A percentile compares a stretch with the other conserved stretches of the same genome.
Evolutionary conservation across 2,329 filamentous ascomycete species (phyloP).

Genomic region (Thermomyces lanuginosus): DNA sequence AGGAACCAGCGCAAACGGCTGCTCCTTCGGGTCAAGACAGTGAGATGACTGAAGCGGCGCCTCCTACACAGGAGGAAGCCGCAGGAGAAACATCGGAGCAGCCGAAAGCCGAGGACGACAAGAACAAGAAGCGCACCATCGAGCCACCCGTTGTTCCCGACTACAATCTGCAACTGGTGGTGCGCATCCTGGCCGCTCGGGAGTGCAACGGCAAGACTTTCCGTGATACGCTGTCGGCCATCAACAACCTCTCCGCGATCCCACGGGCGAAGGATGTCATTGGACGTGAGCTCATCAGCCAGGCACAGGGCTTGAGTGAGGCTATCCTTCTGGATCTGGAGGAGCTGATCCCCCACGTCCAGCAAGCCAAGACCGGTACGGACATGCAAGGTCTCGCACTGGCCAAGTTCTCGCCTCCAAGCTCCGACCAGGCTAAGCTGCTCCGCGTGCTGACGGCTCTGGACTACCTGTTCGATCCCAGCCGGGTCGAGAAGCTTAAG

Average conservation of each 20-base stretch:
- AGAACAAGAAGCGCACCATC: conserved; percentile 45
- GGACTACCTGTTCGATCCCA: conserved; percentile 86
- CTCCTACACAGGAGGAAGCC: conserved; percentile 13
- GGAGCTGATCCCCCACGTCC: conserved; percentile 70
- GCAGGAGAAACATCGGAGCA: conserved; percentile 17
- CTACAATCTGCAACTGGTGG: conserved; percentile 79
- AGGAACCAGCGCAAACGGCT: conserved; percentile 11
- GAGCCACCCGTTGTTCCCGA: conserved; percentile 74
- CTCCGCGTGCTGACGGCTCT: conserved; percentile 82
- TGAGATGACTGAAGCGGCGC: conserved; percentile 21
- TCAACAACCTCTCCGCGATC: conserved; percentile 91
- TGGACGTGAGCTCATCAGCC: conserved; percentile 77
- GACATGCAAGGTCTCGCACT: conserved; percentile 91
- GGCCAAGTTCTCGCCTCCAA: conserved; percentile 87
- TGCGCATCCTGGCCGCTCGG: conserved; percentile 86
- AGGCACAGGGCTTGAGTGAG: conserved; percentile 70
- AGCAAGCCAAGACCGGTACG: conserved; percentile 70
- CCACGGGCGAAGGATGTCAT: conserved; percentile 80
- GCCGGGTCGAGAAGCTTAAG: conserved; percentile 40
- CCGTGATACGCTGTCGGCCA: conserved; percentile 92
- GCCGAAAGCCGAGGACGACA: conserved; percentile 27
- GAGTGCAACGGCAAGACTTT: conserved; percentile 98
- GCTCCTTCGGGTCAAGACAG: conserved; percentile 17
- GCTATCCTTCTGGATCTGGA: conserved; percentile 73
- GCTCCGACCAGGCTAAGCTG: conserved; percentile 91